Conservation (phyloP, 2,329 filamentous ascomycete species). For the Diaporthe destruens region DNA sequence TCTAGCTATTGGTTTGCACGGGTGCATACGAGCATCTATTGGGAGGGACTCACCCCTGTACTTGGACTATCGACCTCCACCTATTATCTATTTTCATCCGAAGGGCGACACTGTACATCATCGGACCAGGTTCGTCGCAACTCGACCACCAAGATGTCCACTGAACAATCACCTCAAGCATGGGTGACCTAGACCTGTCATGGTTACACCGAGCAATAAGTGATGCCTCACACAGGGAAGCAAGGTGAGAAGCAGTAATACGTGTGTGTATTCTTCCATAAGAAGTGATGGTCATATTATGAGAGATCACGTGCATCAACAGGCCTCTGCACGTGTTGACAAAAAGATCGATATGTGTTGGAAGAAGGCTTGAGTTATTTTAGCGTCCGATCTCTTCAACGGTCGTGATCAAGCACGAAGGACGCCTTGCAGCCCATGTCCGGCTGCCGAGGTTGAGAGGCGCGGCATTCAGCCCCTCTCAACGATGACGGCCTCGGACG, state of each 20-base stretch:
- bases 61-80: neutral
- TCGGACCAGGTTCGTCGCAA: neutral
- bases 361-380: neutral
- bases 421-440: no score
- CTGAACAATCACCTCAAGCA: neutral
- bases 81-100: neutral
- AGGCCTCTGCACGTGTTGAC: neutral
- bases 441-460: no score
- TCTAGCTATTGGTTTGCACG: neutral
- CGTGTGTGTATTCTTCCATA: no score
- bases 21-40: neutral
- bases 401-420: neutral
- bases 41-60: no score
- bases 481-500: neutral
- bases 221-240: neutral
- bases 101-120: neutral
- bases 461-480: neutral
- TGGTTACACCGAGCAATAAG: neutral
- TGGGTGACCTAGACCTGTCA: no score
- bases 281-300: neutral
- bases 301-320: neutral
- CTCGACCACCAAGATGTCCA: neutral
- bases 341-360: neutral
- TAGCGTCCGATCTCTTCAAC: neutral
- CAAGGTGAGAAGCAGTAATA: no score